phyloP scores from a whole-genome alignment of 352 stramenopile genomes.

The Pythium vanterpoolii region DNA sequence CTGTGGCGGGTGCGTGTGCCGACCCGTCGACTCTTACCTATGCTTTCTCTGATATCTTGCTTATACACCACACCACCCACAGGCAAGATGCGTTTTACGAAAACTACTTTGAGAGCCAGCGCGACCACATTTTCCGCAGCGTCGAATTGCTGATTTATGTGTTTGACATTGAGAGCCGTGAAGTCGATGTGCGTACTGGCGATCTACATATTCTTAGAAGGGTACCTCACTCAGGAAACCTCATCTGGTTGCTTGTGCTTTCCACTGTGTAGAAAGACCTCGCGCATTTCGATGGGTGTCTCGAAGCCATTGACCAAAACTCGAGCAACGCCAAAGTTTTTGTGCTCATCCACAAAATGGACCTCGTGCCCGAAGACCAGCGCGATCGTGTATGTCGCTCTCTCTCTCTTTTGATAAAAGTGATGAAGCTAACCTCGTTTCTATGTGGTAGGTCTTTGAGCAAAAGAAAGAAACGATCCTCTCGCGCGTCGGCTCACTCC shows the following conservation, averaged over 20 bases:
- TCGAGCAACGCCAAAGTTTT: slow-evolving; percentile 98
- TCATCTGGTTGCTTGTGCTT: neutral
- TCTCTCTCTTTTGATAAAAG: no score
- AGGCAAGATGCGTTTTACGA: slow-evolving; percentile 99
- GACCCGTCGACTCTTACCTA: neutral
- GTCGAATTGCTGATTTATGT: slow-evolving; percentile 99
- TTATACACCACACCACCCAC: neutral
- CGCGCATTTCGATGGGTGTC: slow-evolving; percentile 95
- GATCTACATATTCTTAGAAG: neutral
- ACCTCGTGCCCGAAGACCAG: slow-evolving; percentile 92
- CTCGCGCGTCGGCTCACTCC: slow-evolving; percentile 84
- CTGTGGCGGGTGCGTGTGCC: slow-evolving; percentile 93
- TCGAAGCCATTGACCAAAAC: slow-evolving; percentile 98
- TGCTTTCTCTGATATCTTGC: neutral
- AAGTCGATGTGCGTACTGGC: slow-evolving; percentile 49
- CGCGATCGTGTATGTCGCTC: slow-evolving; percentile 72
- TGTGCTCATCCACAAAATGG: slow-evolving; percentile 99
- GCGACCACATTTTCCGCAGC: slow-evolving; percentile 99
- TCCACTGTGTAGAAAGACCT: slow-evolving; percentile 92
- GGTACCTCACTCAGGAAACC: neutral
- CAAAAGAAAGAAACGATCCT: slow-evolving; percentile 94
- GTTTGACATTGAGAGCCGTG: slow-evolving; percentile 96
- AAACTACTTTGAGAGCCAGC: slow-evolving; percentile 98
- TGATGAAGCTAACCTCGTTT: neutral
- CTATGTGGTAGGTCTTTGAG: slow-evolving; percentile 82